These are phyloP conservation scores for Physaria fendleri DNA, from an alignment of 345 rosid genomes.

Conservation along the genomic window DNA sequence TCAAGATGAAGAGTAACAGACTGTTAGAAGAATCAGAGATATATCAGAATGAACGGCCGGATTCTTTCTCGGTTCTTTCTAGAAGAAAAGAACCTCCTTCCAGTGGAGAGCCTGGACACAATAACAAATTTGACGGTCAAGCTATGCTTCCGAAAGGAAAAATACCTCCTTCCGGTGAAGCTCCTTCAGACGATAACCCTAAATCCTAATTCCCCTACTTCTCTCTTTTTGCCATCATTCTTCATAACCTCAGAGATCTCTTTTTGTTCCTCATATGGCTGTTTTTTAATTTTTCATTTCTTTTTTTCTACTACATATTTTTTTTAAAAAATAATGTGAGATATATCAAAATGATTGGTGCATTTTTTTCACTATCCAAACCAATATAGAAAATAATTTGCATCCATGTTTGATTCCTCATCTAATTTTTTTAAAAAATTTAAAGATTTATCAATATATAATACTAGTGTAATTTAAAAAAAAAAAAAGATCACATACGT, in stretches of 20 bases:
- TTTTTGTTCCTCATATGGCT: background rate
- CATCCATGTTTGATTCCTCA: background rate
- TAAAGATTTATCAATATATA: background rate
- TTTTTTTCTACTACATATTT: background rate
- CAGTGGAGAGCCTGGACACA: too few species aligned
- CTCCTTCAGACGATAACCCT: conserved; percentile 25
- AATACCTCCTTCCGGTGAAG: too few species aligned
- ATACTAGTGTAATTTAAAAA: background rate
- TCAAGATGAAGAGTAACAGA: conserved; percentile 28
- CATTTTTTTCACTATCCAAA: background rate
- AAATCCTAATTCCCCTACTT: conserved; percentile 17
- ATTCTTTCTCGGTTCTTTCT: too few species aligned
- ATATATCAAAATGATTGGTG: conserved; percentile 2
- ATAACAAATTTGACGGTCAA: too few species aligned
- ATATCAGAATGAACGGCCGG: conserved; percentile 17
- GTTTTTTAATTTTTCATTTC: conserved; percentile 6
- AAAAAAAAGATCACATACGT: too few species aligned
- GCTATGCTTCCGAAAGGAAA: conserved; percentile 32
- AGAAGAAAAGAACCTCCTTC: too few species aligned
- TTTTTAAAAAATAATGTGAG: too few species aligned
- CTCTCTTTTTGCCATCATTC: conserved; percentile 21
- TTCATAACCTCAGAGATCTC: conserved; percentile 8
- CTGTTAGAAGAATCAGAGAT: too few species aligned
- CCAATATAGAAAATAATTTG: background rate
- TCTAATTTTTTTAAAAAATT: background rate